Percentiles rank a stretch among this genome's conserved stretches.
These are phyloP conservation scores for Suillus subluteus DNA, from an alignment of 768 basidiomycete species.

Conservation along the genomic window DNA sequence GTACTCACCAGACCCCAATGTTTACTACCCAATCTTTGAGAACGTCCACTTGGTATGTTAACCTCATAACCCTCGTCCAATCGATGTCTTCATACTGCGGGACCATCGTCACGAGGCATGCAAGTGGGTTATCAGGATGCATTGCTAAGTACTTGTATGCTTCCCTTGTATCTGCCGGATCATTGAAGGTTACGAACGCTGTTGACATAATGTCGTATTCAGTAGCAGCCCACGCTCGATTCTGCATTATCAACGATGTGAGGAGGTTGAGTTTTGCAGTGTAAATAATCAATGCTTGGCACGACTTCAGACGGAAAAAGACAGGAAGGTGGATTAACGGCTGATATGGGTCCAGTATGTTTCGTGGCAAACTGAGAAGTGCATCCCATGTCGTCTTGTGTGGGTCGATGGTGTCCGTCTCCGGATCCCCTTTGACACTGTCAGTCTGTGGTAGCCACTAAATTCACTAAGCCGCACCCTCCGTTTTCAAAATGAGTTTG, in stretches of 20 bases:
- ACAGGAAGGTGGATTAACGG: slow-evolving; percentile 73
- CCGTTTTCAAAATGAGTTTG: neutral
- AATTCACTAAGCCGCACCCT: neutral
- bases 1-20: slow-evolving; percentile 66
- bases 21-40: slow-evolving; percentile 81
- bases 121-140: slow-evolving; percentile 73
- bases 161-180: slow-evolving; percentile 65
- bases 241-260: slow-evolving; percentile 69
- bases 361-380: slow-evolving; percentile 66
- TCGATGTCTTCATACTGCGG: slow-evolving; percentile 78
- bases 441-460: neutral
- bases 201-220: slow-evolving; percentile 73
- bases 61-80: slow-evolving; percentile 78
- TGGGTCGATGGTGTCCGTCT: neutral
- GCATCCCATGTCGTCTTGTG: slow-evolving; percentile 72
- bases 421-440: neutral
- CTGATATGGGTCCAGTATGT: slow-evolving; percentile 73
- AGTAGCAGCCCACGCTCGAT: slow-evolving; percentile 57
- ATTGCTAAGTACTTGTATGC: slow-evolving; percentile 78
- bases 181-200: slow-evolving; percentile 80
- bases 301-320: slow-evolving; percentile 72
- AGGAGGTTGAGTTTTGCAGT: slow-evolving; percentile 75
- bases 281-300: slow-evolving; percentile 79
- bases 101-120: slow-evolving; percentile 72
- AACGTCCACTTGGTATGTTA: slow-evolving; percentile 70